These are phyloP conservation scores for Laetiporus sulphureus DNA, from an alignment of 1,284 basidiomycete species.

Conservation along the genomic window DNA sequence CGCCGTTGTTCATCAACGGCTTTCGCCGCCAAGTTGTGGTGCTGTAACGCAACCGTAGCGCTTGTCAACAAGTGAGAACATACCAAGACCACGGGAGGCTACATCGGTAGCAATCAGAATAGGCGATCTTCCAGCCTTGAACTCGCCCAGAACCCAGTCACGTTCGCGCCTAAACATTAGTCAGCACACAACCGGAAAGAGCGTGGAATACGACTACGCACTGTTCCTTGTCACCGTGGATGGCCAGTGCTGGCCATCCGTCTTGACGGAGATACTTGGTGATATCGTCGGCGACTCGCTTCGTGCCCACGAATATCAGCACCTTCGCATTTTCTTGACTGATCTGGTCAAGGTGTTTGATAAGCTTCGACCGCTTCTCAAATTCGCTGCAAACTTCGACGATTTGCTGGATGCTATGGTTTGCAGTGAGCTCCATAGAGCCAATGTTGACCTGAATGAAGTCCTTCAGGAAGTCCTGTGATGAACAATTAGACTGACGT, in stretches of 20 bases:
- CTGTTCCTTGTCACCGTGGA: constrained; percentile 99
- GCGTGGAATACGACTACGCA: constrained; percentile 34
- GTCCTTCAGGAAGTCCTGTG: constrained; percentile 89
- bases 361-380: constrained; percentile 93
- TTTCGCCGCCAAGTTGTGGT: constrained; percentile 13
- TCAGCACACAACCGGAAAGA: too few species aligned
- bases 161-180: constrained; percentile 73
- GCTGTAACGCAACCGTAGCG: constrained; percentile 26
- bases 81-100: constrained; percentile 99
- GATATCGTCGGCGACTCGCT: constrained; percentile 96
- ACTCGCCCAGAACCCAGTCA: constrained; percentile 98
- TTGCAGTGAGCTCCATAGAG: constrained; percentile 96
- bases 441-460: constrained; percentile 99
- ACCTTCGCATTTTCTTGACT: constrained; percentile 97
- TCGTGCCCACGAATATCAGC: constrained; percentile 97
- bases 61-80: constrained; percentile 45
- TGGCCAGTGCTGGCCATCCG: constrained; percentile 97
- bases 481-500: constrained; percentile 1
- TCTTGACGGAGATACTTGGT: constrained; percentile 97
- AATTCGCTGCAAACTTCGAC: constrained; percentile 97
- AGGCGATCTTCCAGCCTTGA: constrained; percentile 95
- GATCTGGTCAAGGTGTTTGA: constrained; percentile 97
- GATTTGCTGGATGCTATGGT: constrained; percentile 96
- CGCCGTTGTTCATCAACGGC: constrained; percentile 6
- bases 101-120: constrained; percentile 98